phyloP scores from a whole-genome alignment of 495 filamentous ascomycete genomes.

The Xylaria flabelliformis region DNA sequence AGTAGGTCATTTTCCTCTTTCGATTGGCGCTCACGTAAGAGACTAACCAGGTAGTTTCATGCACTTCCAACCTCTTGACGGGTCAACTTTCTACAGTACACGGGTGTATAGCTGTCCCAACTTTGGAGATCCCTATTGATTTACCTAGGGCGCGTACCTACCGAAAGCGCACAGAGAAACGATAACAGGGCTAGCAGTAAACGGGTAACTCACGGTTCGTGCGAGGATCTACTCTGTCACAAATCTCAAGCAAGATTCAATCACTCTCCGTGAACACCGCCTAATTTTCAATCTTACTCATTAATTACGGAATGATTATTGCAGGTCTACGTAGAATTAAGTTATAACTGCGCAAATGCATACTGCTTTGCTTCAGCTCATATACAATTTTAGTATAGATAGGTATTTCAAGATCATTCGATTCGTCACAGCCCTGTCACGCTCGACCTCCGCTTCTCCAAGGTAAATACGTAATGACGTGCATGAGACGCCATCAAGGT shows the following conservation, averaged over 20 bases:
- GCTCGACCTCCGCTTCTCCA: slow-evolving; percentile 3
- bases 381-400: not conserved
- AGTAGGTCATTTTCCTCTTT: not conserved
- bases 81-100: not conserved
- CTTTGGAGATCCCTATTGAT: not conserved
- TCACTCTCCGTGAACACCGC: not conserved
- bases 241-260: not conserved
- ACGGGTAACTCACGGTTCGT: not conserved
- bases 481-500: slow-evolving; percentile 39
- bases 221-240: not conserved
- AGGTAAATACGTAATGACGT: slow-evolving; percentile 1
- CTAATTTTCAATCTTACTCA: not conserved
- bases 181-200: not conserved
- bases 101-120: not conserved
- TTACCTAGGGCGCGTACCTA: not conserved
- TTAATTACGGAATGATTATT: not conserved
- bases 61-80: not conserved
- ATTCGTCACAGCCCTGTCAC: not conserved
- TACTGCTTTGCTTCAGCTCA: not conserved
- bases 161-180: not conserved
- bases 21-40: not conserved
- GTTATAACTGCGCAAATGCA: not conserved
- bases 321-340: not conserved
- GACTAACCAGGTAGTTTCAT: not conserved
- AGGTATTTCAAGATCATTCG: not conserved